Percentiles rank a stretch among this genome's conserved stretches.
Evolutionary conservation across 192 early-diverging fungal genomes (phyloP).

Genomic region (Coemansia sp.): DNA sequence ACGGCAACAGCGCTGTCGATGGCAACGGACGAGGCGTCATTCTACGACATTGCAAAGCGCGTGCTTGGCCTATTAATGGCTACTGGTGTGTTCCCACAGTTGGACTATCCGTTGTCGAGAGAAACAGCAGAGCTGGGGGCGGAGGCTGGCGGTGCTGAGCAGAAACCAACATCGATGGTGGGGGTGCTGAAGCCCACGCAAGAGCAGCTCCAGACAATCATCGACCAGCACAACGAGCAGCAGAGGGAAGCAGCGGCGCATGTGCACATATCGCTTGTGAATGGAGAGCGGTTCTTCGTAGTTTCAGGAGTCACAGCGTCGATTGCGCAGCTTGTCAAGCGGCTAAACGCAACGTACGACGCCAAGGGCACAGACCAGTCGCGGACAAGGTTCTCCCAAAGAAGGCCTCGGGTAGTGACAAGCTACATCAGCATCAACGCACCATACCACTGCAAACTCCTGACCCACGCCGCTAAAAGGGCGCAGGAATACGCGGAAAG

Average conservation of each 20-base stretch:
- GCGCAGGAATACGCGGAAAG: slow-evolving; percentile 38
- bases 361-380: slow-evolving; percentile 77
- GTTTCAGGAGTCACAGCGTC: slow-evolving; percentile 81
- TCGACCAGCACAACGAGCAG: slow-evolving; percentile 68
- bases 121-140: slow-evolving; percentile 66
- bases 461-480: slow-evolving; percentile 61
- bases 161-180: slow-evolving; percentile 76
- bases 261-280: slow-evolving; percentile 79
- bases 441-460: slow-evolving; percentile 81
- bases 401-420: slow-evolving; percentile 77
- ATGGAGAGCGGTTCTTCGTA: slow-evolving; percentile 76
- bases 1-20: slow-evolving; percentile 80
- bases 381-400: slow-evolving; percentile 75
- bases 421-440: slow-evolving; percentile 73
- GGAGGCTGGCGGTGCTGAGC: slow-evolving; percentile 63
- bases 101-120: slow-evolving; percentile 71
- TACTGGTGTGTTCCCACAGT: slow-evolving; percentile 79
- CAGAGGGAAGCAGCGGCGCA: slow-evolving; percentile 66
- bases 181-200: slow-evolving; percentile 73
- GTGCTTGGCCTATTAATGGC: slow-evolving; percentile 80
- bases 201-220: slow-evolving; percentile 67
- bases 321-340: slow-evolving; percentile 78
- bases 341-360: slow-evolving; percentile 76
- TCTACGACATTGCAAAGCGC: slow-evolving; percentile 71
- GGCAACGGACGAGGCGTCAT: slow-evolving; percentile 78